Base-by-base conservation (phyloP, 345 rosid species). In the Balakata baccata region DNA sequence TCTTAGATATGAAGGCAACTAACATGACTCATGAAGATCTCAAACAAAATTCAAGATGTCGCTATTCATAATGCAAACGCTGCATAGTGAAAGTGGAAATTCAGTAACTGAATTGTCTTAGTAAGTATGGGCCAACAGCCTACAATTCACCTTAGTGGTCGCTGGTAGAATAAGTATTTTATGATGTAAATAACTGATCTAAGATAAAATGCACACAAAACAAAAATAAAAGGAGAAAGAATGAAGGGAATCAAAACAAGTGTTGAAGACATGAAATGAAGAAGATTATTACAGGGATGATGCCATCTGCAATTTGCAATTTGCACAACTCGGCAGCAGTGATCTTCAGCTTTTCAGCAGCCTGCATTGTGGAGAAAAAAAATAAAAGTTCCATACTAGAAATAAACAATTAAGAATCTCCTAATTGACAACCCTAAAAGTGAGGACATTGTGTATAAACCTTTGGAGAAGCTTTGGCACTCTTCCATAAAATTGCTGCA, bases 401-500 rank as follows among this genome's bases (percentile, higher is more conserved):
- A 58, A 58, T 58, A 22, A 58, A 11, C 43, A 71, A 70, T 17
- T n/a, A 73, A 78, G 56, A 23, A 11, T 65, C 66, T 29, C 67
- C 53, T 16, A 37, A 73, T 43, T 34, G 64, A 79, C 12, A 71
- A 59, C 49, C 45, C 59, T 43, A 76, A 73, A 23, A 75, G 45
- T 41, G 39, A 70, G 59, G 73, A 63, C 4, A 72, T 45, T 39
- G 75, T 51, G 75, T 23, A 74, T 64, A 76, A 54, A 94, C 97
- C 98, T 86, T 87, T 73, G 98, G 97, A 62, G 98, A 76, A 83
- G 97, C 97, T 84, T 89, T 92, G 68, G 97, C 89, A 76, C 73
- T 88, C 87, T 92, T 90, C 97, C 97, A 94, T 83, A 94, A 81
- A 75, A 94, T 94, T 53, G 98, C 95, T 50, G 97, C 98, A 84